These are phyloP conservation scores for Centrapalus pauciflorus DNA, from an alignment of 129 eudicot species.

Conservation along the genomic window DNA sequence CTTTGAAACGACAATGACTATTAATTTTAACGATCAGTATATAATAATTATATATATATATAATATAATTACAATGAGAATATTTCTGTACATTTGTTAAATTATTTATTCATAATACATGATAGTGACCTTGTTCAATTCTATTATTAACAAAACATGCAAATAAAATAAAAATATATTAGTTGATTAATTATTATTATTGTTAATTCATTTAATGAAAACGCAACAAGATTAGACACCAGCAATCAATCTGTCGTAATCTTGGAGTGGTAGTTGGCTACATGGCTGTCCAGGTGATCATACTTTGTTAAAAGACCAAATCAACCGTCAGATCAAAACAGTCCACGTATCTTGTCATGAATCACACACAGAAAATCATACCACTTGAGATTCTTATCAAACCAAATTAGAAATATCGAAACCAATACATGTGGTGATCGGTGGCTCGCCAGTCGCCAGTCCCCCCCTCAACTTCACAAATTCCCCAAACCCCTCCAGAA, in stretches of 20 bases:
- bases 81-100: too few relatives aligned
- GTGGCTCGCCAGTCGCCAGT: background rate
- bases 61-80: too few relatives aligned
- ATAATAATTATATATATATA: too few relatives aligned
- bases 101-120: too few relatives aligned
- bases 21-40: too few relatives aligned
- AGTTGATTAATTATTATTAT: too few relatives aligned
- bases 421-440: conserved; percentile 21
- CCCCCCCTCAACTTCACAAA: conserved; percentile 3
- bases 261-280: conserved; percentile 15
- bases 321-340: conserved; percentile 25
- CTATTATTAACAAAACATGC: background rate
- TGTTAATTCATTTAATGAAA: too few relatives aligned
- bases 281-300: conserved; percentile 7
- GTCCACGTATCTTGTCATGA: conserved; percentile 3
- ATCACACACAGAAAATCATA: background rate
- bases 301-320: conserved; percentile 3
- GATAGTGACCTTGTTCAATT: too few relatives aligned
- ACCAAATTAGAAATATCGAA: background rate
- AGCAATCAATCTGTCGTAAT: conserved; percentile 11
- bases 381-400: conserved; percentile 21
- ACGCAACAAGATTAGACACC: background rate
- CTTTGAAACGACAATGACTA: too few relatives aligned
- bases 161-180: background rate
- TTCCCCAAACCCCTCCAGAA: background rate